Evolutionary conservation across 2,329 filamentous ascomycete genomes (phyloP).

Genomic region (Tympanopsis confertula): DNA sequence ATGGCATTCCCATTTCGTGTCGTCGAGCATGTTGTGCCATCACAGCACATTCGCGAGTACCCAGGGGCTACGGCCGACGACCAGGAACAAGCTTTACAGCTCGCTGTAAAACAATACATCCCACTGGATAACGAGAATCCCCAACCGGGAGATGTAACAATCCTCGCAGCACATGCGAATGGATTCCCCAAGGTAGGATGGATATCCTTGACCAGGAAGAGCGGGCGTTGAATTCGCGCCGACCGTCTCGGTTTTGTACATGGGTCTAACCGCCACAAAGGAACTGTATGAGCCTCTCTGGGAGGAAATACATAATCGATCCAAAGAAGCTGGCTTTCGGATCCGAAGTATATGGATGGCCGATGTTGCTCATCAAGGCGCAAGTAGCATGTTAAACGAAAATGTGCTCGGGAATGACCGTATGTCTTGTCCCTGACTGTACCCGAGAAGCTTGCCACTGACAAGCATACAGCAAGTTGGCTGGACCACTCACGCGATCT

Average conservation of each 20-base stretch:
- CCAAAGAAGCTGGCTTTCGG: slow-evolving; percentile 46
- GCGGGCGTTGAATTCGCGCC: neutral
- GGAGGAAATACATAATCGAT: slow-evolving; percentile 61
- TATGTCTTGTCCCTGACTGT: slow-evolving; percentile 32
- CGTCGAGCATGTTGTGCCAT: slow-evolving; percentile 61
- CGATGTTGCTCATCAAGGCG: slow-evolving; percentile 76
- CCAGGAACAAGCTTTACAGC: slow-evolving; percentile 62
- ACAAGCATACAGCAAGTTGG: slow-evolving; percentile 55
- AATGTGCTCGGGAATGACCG: slow-evolving; percentile 70
- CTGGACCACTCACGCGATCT: slow-evolving; percentile 76
- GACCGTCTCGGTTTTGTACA: no score
- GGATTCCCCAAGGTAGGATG: slow-evolving; percentile 70
- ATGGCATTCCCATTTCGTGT: slow-evolving; percentile 43
- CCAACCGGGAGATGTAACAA: slow-evolving; percentile 66
- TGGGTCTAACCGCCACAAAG: slow-evolving; percentile 30
- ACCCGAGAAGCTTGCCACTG: neutral
- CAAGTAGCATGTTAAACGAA: slow-evolving; percentile 70
- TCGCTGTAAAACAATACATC: slow-evolving; percentile 81
- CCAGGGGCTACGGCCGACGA: slow-evolving; percentile 57
- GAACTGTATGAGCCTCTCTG: slow-evolving; percentile 89
- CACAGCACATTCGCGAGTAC: slow-evolving; percentile 75
- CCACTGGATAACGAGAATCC: slow-evolving; percentile 60
- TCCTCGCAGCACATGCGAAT: slow-evolving; percentile 81
- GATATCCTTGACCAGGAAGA: neutral
- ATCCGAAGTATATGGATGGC: slow-evolving; percentile 83